Evolutionary conservation across 2,329 filamentous ascomycete species (phyloP).

Genomic region (Diplodia corticola): DNA sequence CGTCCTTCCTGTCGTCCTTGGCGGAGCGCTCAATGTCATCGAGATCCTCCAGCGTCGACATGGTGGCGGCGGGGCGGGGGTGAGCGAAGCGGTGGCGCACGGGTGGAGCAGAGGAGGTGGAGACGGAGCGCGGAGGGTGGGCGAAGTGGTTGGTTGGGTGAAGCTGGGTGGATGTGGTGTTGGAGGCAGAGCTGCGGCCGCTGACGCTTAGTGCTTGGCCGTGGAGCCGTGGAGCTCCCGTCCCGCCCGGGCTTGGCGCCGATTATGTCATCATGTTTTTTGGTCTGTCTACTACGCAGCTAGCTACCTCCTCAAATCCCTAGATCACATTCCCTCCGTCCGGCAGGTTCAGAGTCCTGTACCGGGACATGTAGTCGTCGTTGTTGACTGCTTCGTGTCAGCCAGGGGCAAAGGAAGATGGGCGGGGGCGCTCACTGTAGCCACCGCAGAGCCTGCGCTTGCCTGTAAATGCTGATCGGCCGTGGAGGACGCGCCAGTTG

Average conservation of each 20-base stretch:
- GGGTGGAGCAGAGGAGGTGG: background rate
- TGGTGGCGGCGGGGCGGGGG: conserved; percentile 44
- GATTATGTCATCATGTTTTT: conserved; percentile 24
- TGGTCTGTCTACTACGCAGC: too few species aligned
- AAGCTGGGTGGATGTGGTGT: background rate
- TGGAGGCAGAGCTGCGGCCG: conserved; percentile 3
- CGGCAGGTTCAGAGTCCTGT: conserved; percentile 10
- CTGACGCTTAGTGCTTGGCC: background rate
- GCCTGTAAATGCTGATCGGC: conserved; percentile 78
- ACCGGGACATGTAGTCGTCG: conserved; percentile 28
- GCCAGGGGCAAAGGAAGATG: background rate
- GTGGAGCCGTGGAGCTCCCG: conserved; percentile 18
- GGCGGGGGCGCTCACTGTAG: conserved; percentile 65
- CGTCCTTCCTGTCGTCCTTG: conserved; percentile 68
- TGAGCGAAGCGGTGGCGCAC: background rate
- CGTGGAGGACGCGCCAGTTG: conserved; percentile 93
- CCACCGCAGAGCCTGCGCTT: conserved; percentile 85
- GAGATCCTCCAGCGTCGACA: conserved; percentile 91
- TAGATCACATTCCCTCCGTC: background rate
- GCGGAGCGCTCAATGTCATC: conserved; percentile 82
- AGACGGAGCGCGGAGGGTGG: background rate
- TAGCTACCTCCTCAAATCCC: background rate
- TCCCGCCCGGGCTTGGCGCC: conserved; percentile 14
- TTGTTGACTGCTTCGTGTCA: conserved; percentile 26
- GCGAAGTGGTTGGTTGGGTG: background rate